These are phyloP conservation scores for Colletotrichum sp. DNA, from an alignment of 2,329 filamentous ascomycete species.

Conservation along the genomic window DNA sequence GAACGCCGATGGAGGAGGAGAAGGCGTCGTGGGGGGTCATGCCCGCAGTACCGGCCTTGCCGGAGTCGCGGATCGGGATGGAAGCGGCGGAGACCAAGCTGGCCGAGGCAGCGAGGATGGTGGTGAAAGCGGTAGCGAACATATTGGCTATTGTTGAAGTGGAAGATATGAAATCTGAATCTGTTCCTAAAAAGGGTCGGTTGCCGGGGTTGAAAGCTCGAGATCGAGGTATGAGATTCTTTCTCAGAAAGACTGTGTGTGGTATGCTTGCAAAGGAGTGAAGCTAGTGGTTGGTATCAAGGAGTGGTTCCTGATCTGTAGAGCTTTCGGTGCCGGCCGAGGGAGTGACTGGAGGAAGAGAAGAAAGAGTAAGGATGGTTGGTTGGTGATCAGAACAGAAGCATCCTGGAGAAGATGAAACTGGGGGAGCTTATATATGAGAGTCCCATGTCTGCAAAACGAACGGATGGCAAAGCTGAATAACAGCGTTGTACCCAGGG, in stretches of 20 bases:
- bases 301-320: constrained; percentile 14
- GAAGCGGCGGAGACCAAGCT: constrained; percentile 28
- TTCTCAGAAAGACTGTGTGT: constrained; percentile 10
- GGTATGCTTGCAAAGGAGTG: constrained; percentile 17
- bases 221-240: neutral
- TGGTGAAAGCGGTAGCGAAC: constrained; percentile 31
- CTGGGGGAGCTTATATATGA: constrained; percentile 15
- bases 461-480: constrained; percentile 2
- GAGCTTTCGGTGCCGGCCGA: constrained; percentile 21
- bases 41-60: constrained; percentile 32
- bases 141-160: constrained; percentile 22
- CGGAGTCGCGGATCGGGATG: constrained; percentile 23
- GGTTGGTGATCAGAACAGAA: constrained; percentile 16
- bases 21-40: constrained; percentile 62
- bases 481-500: neutral
- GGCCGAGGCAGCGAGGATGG: constrained; percentile 33
- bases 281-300: constrained; percentile 11
- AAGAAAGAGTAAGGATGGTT: neutral
- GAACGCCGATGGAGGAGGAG: constrained; percentile 61
- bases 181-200: neutral
- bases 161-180: neutral
- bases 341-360: constrained; percentile 1
- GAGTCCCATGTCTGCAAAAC: neutral
- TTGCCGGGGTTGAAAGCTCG: neutral
- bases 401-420: neutral